Evolutionary conservation across 2,329 filamentous ascomycete species (phyloP).

Genomic region (Verticillium dahliae): DNA sequence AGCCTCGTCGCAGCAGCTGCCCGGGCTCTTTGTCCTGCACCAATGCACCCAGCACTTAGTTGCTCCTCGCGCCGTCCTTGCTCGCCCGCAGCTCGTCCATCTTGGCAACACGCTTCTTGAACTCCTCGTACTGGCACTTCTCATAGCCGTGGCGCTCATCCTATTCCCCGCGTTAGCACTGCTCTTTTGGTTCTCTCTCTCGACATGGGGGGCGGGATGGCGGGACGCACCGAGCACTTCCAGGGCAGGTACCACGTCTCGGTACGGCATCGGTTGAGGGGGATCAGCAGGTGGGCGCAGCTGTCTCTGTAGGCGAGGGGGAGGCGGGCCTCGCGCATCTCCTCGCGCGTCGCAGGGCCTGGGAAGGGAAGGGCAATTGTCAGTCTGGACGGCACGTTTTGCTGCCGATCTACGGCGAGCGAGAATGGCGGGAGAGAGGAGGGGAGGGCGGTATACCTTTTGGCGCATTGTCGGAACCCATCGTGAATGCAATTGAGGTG

Average conservation of each 20-base stretch:
- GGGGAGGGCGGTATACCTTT: not conserved
- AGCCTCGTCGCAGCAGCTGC: not conserved
- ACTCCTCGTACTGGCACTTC: constrained; percentile 98
- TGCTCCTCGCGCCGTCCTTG: constrained; percentile 80
- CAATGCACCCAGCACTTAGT: constrained; percentile 45
- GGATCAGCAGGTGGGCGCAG: constrained; percentile 91
- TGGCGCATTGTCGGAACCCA: constrained; percentile 1
- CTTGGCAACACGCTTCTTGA: constrained; percentile 97
- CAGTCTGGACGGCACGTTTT: not conserved
- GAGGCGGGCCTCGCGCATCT: constrained; percentile 87
- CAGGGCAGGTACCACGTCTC: constrained; percentile 92
- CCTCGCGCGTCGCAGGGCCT: constrained; percentile 65
- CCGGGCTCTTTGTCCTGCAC: not conserved
- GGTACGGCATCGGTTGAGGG: constrained; percentile 88
- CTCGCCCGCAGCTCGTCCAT: constrained; percentile 92
- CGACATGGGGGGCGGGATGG: not conserved
- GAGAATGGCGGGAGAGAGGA: no score
- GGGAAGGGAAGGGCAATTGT: not conserved
- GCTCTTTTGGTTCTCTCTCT: not conserved
- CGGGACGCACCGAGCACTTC: constrained; percentile 60
- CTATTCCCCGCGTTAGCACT: constrained; percentile 39
- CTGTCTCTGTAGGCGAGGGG: constrained; percentile 90
- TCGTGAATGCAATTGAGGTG: constrained; percentile 3
- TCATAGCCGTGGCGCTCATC: constrained; percentile 96
- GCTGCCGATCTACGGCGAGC: no score